Evolutionary conservation across 2,329 filamentous ascomycete genomes (phyloP), one percentile per base, ranked within the genome.

Genomic region (Ophiocordyceps sinensis): DNA sequence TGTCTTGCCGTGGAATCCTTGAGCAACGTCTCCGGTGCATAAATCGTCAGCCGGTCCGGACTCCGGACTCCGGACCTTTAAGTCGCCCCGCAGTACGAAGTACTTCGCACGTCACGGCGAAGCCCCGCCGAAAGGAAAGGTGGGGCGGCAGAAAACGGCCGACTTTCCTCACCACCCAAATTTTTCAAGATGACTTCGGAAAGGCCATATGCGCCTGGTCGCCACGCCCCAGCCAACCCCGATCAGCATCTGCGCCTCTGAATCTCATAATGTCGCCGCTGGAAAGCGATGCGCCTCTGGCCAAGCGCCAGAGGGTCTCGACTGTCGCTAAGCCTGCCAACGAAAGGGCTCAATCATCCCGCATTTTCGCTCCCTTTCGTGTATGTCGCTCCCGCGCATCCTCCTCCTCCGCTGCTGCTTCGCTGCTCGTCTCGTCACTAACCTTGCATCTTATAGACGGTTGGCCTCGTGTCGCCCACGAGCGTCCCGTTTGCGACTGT

Each of bases 401-500:
- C 15, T n/a, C 15, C 13, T 11, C n/a, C 5, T n/a, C 2, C 2
- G 19, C n/a, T 4, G 11, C 28, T 7, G 4, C 19, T 19, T 4
- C 19, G 19, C 19, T 19, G 19, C 19, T 19, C 19, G 19, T 19
- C 19, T 19, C 19, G 19, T 19, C 19, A 19, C 31, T 21, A 15
- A 32, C 12, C 13, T 39, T 15, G 11, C 17, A 10, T 29, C 13
- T 23, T 14, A 26, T 57, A 94, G 85, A 95, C 89, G 37, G 75
- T 98, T 49, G 91, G 91, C 14, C 71, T 98, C 28, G 86, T 98
- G 2, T 95, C 91, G 5, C 86, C 91, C 1, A 95, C 89, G 3
- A 65, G 71, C 38, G 86, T 95, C 0, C 89, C 91, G 0, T 96
- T 98, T 56, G 88, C 89, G 2, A 82, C 83, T 6, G 74, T 93